Evolutionary conservation across 2,329 filamentous ascomycete genomes (phyloP), one percentile per base, ranked within the genome.

Genomic region (Cytospora leucostoma): DNA sequence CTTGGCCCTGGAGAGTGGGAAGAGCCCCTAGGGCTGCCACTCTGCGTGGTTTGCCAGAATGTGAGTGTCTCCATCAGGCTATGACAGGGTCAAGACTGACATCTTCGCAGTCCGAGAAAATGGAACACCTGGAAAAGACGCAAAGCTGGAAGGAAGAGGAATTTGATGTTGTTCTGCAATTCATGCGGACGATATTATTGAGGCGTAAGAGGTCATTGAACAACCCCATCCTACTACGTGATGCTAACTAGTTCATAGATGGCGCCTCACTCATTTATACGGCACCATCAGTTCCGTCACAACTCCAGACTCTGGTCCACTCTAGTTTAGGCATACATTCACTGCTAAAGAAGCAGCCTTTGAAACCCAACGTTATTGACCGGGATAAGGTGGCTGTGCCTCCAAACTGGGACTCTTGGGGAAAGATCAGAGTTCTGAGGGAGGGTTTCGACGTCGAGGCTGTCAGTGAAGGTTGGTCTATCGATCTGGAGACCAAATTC

Each of bases 371-470:
- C 70, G 91, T 96, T 65, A 95, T 96, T 68, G 95, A 95, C 77
- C 85, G 94, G 65, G 93, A 97, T 75, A 96, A 96, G 81, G 93
- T 99, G 61, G 83, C 97, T 6, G 91, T 99, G 0, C 94, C 94
- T 1, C 90, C 93, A 17, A 97, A 97, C 74, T 99, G 95, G 95
- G 95, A 99, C 76, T 97, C 93, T 0, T 97, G 93, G 91, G 93
- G 93, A 65, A 99, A 98, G 77, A 97, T 99, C 65, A 85, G 94
- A 50, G 92, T 98, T 52, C 81, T 98, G 34, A 87, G 92, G 60
- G 95, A 97, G 72, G 91, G 89, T 0, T 98, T 98, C 70, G 92
- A 98, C 68, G 91, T 96, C 27, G 95, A 99, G 78, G 84, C 85
- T 15, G 83, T 96, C 51, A 95, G 92, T 70, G 84, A 88, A 64